Evolutionary conservation across 2,329 filamentous ascomycete genomes (phyloP).

Genomic region (Phyllosticta ampelicida): DNA sequence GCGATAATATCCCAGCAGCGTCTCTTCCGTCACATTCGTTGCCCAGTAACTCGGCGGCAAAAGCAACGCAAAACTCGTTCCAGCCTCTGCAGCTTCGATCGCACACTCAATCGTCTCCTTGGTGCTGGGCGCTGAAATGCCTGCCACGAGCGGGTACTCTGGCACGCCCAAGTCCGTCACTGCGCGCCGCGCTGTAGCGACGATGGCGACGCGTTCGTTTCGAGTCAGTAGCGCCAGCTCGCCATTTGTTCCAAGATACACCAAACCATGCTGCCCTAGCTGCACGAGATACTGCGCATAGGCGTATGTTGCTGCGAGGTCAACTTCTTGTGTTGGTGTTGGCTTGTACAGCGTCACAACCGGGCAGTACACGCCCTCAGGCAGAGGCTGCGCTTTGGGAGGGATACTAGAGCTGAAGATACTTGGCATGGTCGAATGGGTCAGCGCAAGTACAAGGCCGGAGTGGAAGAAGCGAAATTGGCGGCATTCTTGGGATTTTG

Average conservation of each 20-base stretch:
- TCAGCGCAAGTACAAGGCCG: not conserved
- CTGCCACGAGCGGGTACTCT: conserved; percentile 35
- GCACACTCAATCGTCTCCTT: conserved; percentile 28
- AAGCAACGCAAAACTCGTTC: conserved; percentile 30
- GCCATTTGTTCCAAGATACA: conserved; percentile 39
- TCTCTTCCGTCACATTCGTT: conserved; percentile 26
- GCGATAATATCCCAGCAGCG: conserved; percentile 26
- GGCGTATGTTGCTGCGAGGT: conserved; percentile 36
- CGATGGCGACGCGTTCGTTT: conserved; percentile 32
- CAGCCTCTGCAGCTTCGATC: conserved; percentile 28
- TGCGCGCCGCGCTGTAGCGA: conserved; percentile 29
- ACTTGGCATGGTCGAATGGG: not conserved
- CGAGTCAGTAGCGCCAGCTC: conserved; percentile 34
- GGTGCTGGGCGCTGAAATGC: conserved; percentile 32
- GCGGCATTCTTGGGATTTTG: not conserved
- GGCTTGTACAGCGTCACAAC: conserved; percentile 38
- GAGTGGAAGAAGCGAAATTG: not conserved
- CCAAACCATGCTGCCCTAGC: conserved; percentile 36
- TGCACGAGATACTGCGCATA: conserved; percentile 33
- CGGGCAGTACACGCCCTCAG: conserved; percentile 37
- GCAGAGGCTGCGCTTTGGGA: conserved; percentile 25
- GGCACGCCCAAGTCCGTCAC: conserved; percentile 26
- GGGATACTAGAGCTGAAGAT: conserved; percentile 19
- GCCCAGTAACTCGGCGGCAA: conserved; percentile 34
- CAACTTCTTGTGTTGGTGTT: conserved; percentile 31